Conservation (phyloP, 2,329 filamentous ascomycete genomes). For the Remersonia thermophila region DNA sequence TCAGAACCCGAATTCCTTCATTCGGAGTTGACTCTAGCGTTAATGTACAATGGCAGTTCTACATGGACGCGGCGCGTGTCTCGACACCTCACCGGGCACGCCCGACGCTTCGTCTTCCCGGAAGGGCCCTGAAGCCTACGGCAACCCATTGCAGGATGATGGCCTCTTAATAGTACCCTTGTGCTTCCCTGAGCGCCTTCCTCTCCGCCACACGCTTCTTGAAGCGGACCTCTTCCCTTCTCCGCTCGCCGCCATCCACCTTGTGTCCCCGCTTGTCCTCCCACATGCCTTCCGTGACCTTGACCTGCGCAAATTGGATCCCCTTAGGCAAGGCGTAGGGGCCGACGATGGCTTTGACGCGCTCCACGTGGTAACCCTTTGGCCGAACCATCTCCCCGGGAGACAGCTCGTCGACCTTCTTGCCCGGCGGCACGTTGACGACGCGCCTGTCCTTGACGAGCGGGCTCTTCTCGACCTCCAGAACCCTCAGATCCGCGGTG, state of each 20-base stretch:
- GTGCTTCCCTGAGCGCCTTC: slow-evolving; percentile 44
- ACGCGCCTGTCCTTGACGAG: slow-evolving; percentile 37
- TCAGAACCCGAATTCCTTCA: too few relatives aligned
- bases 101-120: not conserved
- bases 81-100: too few relatives aligned
- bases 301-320: slow-evolving; percentile 52
- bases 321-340: slow-evolving; percentile 61
- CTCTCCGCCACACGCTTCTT: slow-evolving; percentile 74
- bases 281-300: slow-evolving; percentile 80
- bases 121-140: slow-evolving; percentile 1
- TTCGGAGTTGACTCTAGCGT: too few relatives aligned
- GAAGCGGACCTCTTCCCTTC: slow-evolving; percentile 72
- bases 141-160: not conserved
- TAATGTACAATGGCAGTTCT: too few relatives aligned
- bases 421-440: slow-evolving; percentile 41
- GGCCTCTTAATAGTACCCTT: slow-evolving; percentile 13
- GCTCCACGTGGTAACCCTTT: slow-evolving; percentile 53
- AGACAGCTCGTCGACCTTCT: slow-evolving; percentile 24
- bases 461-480: slow-evolving; percentile 23
- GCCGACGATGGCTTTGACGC: slow-evolving; percentile 59
- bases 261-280: slow-evolving; percentile 77
- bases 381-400: slow-evolving; percentile 39
- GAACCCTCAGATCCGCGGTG: slow-evolving; percentile 38
- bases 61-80: too few relatives aligned
- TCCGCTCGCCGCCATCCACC: slow-evolving; percentile 91